Evolutionary conservation across 257 asterid genomes (phyloP).

Genomic region (Striga asiatica): DNA sequence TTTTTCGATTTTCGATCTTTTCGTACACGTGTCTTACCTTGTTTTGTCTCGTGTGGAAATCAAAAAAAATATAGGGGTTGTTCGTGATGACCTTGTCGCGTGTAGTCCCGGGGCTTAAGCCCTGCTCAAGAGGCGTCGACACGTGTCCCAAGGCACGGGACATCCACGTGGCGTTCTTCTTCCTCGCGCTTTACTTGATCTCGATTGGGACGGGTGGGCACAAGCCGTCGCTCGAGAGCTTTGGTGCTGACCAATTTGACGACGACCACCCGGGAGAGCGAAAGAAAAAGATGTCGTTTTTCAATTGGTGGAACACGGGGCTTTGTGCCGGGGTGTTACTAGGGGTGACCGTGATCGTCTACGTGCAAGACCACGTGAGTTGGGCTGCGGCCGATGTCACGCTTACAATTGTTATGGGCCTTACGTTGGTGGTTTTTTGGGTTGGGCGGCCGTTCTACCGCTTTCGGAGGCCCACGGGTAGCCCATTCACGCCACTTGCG

Average conservation of each 20-base stretch:
- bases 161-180: conserved; percentile 52
- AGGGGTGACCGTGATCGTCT: conserved; percentile 60
- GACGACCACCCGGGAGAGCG: conserved; percentile 66
- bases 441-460: conserved; percentile 59
- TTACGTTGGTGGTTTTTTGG: conserved; percentile 28
- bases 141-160: conserved; percentile 28
- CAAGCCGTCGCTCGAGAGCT: conserved; percentile 86
- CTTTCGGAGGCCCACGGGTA: conserved; percentile 44
- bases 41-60: too few species aligned
- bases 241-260: conserved; percentile 94
- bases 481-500: conserved; percentile 62
- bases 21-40: too few species aligned
- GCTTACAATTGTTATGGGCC: conserved; percentile 50
- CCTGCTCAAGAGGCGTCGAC: conserved; percentile 27
- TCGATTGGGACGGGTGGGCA: conserved; percentile 87
- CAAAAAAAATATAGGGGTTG: conserved; percentile 53
- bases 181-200: conserved; percentile 63
- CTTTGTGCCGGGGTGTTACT: conserved; percentile 58
- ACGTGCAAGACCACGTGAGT: conserved; percentile 54
- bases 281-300: conserved; percentile 59
- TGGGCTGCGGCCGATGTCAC: conserved; percentile 67
- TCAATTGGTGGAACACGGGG: conserved; percentile 90
- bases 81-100: conserved; percentile 61
- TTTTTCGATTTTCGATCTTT: too few species aligned
- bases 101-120: conserved; percentile 40